phyloP scores from a whole-genome alignment of 306 rosid genomes.

The Prunus campanulata region DNA sequence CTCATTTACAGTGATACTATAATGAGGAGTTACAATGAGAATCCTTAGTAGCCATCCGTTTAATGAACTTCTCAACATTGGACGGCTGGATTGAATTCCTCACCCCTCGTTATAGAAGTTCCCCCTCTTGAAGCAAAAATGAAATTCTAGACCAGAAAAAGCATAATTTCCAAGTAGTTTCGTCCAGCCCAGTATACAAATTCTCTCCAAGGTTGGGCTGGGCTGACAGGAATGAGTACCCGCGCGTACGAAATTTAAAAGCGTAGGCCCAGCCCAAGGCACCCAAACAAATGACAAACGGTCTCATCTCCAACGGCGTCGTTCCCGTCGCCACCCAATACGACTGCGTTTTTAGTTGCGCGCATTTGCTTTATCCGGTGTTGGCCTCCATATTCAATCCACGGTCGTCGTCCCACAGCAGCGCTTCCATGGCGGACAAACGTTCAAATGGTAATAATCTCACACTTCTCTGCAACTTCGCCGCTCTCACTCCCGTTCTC shows the following conservation, averaged over 20 bases:
- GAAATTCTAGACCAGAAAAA: too few relatives aligned
- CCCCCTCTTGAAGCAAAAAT: too few relatives aligned
- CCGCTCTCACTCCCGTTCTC: not conserved
- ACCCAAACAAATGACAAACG: not conserved
- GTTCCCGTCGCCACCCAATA: not conserved
- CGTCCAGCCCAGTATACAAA: not conserved
- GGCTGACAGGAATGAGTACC: not conserved
- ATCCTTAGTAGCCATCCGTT: too few relatives aligned
- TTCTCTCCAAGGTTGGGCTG: not conserved
- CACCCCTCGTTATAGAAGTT: too few relatives aligned
- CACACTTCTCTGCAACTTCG: not conserved
- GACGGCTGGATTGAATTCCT: too few relatives aligned
- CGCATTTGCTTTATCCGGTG: not conserved
- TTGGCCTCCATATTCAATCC: not conserved
- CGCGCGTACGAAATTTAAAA: not conserved
- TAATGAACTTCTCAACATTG: too few relatives aligned
- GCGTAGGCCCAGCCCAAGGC: not conserved
- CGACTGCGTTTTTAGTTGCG: not conserved
- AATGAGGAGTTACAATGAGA: too few relatives aligned
- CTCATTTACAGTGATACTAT: too few relatives aligned
- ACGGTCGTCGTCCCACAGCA: not conserved
- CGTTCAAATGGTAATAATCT: conserved; percentile 38
- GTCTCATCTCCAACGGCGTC: not conserved
- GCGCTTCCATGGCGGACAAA: conserved; percentile 36
- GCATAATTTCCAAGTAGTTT: too few relatives aligned